These are phyloP conservation scores for Ceratocystis eucalypticola DNA, from an alignment of 2,329 filamentous ascomycete species.

Conservation along the genomic window DNA sequence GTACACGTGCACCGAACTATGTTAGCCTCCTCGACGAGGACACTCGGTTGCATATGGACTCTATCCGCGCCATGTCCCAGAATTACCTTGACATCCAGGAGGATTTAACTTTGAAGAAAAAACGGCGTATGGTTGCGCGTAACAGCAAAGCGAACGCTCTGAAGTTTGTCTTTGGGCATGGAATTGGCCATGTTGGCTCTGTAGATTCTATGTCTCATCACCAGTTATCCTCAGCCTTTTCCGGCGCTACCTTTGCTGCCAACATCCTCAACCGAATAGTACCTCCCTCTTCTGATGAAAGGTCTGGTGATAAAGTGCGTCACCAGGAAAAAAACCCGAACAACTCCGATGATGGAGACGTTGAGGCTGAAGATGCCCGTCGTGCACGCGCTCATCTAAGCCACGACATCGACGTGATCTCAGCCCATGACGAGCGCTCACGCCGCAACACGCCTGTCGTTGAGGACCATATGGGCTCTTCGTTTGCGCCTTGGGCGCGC, in stretches of 20 bases:
- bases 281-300: not conserved
- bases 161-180: slow-evolving; percentile 25
- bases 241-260: slow-evolving; percentile 31
- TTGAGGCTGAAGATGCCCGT: slow-evolving; percentile 7
- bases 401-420: slow-evolving; percentile 51
- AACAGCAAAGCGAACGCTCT: slow-evolving; percentile 30
- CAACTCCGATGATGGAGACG: not conserved
- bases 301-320: not conserved
- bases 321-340: not conserved
- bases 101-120: slow-evolving; percentile 22
- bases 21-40: slow-evolving; percentile 25
- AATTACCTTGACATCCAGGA: slow-evolving; percentile 44
- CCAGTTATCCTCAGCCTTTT: slow-evolving; percentile 32
- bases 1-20: slow-evolving; percentile 23
- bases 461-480: slow-evolving; percentile 48
- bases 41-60: slow-evolving; percentile 23
- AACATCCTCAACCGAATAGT: not conserved
- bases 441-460: slow-evolving; percentile 41
- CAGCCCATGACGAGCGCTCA: slow-evolving; percentile 12
- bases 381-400: not conserved
- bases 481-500: slow-evolving; percentile 41
- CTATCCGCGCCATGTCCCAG: slow-evolving; percentile 26
- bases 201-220: slow-evolving; percentile 23
- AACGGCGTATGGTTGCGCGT: slow-evolving; percentile 23
- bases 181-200: slow-evolving; percentile 27